These are phyloP conservation scores for Neobulgaria alba DNA, from an alignment of 2,329 filamentous ascomycete genomes.

Conservation along the genomic window DNA sequence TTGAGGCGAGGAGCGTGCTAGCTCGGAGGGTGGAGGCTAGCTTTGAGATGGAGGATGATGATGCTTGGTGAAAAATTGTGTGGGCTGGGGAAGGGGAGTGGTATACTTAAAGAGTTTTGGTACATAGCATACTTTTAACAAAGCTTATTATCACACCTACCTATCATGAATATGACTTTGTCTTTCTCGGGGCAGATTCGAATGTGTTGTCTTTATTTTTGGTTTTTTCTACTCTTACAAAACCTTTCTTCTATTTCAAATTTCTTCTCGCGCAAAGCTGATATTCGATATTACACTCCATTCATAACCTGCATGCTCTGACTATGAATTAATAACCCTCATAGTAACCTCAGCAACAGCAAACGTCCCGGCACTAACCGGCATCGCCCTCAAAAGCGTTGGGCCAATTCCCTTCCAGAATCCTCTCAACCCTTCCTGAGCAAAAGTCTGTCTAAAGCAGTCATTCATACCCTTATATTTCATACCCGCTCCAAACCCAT, in stretches of 20 bases:
- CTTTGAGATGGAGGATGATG: slow-evolving; percentile 1
- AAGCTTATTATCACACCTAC: too few relatives aligned
- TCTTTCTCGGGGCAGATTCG: too few relatives aligned
- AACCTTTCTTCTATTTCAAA: too few relatives aligned
- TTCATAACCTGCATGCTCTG: too few relatives aligned
- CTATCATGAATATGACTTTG: too few relatives aligned
- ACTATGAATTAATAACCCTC: slow-evolving; percentile 51
- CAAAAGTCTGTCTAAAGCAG: slow-evolving; percentile 78
- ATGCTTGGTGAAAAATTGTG: neutral
- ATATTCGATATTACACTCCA: too few relatives aligned
- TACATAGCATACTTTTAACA: too few relatives aligned
- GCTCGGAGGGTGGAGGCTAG: slow-evolving; percentile 54
- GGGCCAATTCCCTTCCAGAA: slow-evolving; percentile 95
- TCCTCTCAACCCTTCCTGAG: slow-evolving; percentile 64
- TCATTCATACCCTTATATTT: slow-evolving; percentile 77
- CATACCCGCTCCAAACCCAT: slow-evolving; percentile 69
- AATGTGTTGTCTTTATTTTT: too few relatives aligned
- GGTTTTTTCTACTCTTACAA: too few relatives aligned
- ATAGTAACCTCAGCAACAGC: slow-evolving; percentile 66
- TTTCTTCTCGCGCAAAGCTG: too few relatives aligned
- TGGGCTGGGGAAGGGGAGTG: neutral
- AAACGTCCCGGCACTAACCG: slow-evolving; percentile 96
- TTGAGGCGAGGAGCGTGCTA: slow-evolving; percentile 58
- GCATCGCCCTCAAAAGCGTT: slow-evolving; percentile 89
- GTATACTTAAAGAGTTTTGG: too few relatives aligned